Conservation (phyloP, 352 stramenopile genomes). For the Phytophthora cryptogea region DNA sequence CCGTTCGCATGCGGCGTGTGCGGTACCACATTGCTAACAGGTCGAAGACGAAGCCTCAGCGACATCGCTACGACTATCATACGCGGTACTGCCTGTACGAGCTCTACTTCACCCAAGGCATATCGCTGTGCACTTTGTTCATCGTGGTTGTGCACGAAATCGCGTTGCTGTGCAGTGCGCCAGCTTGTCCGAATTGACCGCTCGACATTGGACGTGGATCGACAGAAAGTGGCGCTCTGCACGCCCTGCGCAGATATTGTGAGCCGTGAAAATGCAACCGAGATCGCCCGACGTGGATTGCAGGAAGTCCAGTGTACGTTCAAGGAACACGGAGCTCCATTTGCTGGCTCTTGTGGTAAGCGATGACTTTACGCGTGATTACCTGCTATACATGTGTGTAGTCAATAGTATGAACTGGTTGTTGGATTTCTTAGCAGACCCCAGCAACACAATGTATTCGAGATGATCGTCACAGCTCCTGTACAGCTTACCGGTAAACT, state of each 20-base stretch:
- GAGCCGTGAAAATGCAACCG: slow-evolving; percentile 3
- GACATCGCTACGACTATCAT: slow-evolving; percentile 10
- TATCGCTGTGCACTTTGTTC: slow-evolving; percentile 19
- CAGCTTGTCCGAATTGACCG: slow-evolving; percentile 18
- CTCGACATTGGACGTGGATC: neutral
- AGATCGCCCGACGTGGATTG: slow-evolving; percentile 17
- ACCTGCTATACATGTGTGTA: too few relatives aligned
- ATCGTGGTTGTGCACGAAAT: slow-evolving; percentile 14
- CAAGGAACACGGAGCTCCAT: slow-evolving; percentile 3
- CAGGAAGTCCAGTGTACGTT: slow-evolving; percentile 13
- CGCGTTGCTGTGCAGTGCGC: slow-evolving; percentile 7
- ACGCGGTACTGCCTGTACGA: neutral
- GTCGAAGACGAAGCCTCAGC: slow-evolving; percentile 10
- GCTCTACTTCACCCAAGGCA: neutral
- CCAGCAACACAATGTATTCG: too few relatives aligned
- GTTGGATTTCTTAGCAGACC: too few relatives aligned
- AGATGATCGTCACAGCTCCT: too few relatives aligned
- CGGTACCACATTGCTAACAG: neutral
- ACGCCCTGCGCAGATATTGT: slow-evolving; percentile 5
- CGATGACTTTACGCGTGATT: neutral
- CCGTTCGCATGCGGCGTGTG: slow-evolving; percentile 19
- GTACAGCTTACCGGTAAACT: too few relatives aligned
- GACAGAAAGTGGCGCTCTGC: slow-evolving; percentile 14
- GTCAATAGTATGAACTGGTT: too few relatives aligned
- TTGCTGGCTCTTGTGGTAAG: slow-evolving; percentile 13